These are phyloP conservation scores for Aspergillus sp. DNA, from an alignment of 2,329 filamentous ascomycete genomes.

Conservation along the genomic window DNA sequence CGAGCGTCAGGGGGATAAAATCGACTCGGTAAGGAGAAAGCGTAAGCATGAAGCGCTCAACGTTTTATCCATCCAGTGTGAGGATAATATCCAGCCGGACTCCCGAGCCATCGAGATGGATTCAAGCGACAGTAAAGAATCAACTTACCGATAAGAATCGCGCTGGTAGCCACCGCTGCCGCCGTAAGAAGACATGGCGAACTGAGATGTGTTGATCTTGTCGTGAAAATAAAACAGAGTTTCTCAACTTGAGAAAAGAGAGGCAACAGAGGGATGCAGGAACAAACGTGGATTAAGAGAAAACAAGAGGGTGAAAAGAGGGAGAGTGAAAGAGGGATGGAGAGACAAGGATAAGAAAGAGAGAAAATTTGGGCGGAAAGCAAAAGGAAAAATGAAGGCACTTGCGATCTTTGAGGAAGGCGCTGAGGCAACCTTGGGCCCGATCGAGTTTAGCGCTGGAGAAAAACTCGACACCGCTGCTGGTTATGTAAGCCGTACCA, in stretches of 20 bases:
- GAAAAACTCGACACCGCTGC: slow-evolving; percentile 10
- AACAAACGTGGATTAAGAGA: slow-evolving; percentile 1
- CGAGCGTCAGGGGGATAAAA: background rate
- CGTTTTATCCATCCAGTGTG: background rate
- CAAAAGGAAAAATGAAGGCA: slow-evolving; percentile 24
- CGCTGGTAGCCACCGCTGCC: slow-evolving; percentile 49
- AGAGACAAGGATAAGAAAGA: slow-evolving; percentile 21
- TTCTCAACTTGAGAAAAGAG: slow-evolving; percentile 10
- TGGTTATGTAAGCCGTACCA: slow-evolving; percentile 8
- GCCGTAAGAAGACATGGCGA: slow-evolving; percentile 74
- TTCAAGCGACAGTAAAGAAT: background rate
- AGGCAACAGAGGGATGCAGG: slow-evolving; percentile 17
- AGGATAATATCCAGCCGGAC: background rate
- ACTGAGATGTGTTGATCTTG: slow-evolving; percentile 11
- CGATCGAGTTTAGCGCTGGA: slow-evolving; percentile 27
- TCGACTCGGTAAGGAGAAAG: background rate
- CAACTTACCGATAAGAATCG: slow-evolving; percentile 52
- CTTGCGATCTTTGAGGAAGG: slow-evolving; percentile 14
- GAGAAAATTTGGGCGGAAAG: slow-evolving; percentile 28
- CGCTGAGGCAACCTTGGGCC: slow-evolving; percentile 26
- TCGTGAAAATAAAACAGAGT: background rate
- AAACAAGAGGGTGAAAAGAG: slow-evolving; percentile 15
- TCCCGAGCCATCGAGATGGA: background rate
- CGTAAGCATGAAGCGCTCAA: background rate
- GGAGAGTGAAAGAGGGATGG: slow-evolving; percentile 22